These are phyloP conservation scores for Pseudozyma tsukubaensis DNA, from an alignment of 1,284 basidiomycete species.

Conservation along the genomic window DNA sequence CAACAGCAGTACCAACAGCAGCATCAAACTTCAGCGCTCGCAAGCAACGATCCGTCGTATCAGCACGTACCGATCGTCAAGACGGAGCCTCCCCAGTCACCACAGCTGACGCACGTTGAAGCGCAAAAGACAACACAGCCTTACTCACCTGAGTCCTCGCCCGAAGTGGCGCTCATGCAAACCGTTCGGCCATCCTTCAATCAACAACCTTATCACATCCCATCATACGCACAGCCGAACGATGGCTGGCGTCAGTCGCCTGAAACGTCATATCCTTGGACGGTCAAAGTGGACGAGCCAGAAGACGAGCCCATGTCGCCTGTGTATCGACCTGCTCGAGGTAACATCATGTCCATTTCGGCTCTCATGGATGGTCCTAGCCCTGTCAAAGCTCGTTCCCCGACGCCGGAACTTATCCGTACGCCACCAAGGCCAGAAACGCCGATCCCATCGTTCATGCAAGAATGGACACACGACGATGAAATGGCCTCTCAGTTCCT, in stretches of 20 bases:
- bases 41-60: neutral
- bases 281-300: constrained; percentile 10
- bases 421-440: constrained; percentile 9
- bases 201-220: neutral
- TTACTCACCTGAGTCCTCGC: constrained; percentile 46
- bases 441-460: constrained; percentile 11
- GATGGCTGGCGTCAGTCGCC: neutral
- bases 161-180: constrained; percentile 40
- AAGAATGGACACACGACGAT: constrained; percentile 43
- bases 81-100: constrained; percentile 27
- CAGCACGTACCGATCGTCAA: constrained; percentile 17
- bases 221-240: constrained; percentile 2
- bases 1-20: neutral
- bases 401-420: constrained; percentile 21
- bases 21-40: neutral
- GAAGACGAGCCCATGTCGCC: constrained; percentile 39
- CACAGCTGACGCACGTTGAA: constrained; percentile 11
- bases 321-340: constrained; percentile 26
- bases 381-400: constrained; percentile 13
- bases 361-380: constrained; percentile 44
- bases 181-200: constrained; percentile 13
- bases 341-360: constrained; percentile 53
- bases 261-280: constrained; percentile 5
- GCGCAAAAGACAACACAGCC: neutral
- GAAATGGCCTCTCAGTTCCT: constrained; percentile 41